phyloP scores from a whole-genome alignment of 2,329 filamentous ascomycete species.

The Alternaria conjuncta region DNA sequence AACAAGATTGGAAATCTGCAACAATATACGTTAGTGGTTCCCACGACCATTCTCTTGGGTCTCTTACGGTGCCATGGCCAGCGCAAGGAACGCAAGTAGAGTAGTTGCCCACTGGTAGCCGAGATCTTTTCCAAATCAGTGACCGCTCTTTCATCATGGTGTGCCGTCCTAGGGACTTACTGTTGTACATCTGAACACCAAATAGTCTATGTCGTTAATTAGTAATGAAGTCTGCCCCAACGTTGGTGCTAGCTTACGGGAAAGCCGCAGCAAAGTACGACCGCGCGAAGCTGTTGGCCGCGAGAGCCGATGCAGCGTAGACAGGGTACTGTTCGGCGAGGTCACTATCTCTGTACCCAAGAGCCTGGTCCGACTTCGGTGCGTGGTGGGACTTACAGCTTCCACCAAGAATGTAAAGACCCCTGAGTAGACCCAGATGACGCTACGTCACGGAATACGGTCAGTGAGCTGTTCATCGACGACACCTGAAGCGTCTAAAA shows the following conservation, averaged over 20 bases:
- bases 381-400: conserved; percentile 47
- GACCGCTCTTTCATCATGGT: conserved; percentile 51
- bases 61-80: conserved; percentile 57
- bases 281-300: conserved; percentile 58
- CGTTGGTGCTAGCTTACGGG: conserved; percentile 35
- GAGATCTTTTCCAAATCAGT: conserved; percentile 51
- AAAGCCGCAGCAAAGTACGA: conserved; percentile 57
- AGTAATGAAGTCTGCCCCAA: conserved; percentile 6
- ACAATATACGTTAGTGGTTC: conserved; percentile 41
- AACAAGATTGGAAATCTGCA: conserved; percentile 55
- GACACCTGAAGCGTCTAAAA: conserved; percentile 27
- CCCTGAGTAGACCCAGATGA: conserved; percentile 79
- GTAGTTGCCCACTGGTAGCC: conserved; percentile 60
- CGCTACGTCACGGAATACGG: conserved; percentile 55
- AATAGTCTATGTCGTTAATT: conserved; percentile 31
- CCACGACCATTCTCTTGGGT: conserved; percentile 31
- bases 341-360: conserved; percentile 29
- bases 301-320: conserved; percentile 58
- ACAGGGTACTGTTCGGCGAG: conserved; percentile 52
- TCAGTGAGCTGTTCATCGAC: conserved; percentile 40
- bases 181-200: conserved; percentile 60
- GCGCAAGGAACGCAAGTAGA: conserved; percentile 55
- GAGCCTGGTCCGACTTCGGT: conserved; percentile 31
- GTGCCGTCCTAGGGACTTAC: conserved; percentile 48
- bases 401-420: conserved; percentile 88